These are phyloP conservation scores for Cucurbita argyrosperma DNA, from an alignment of 306 rosid genomes.

Conservation along the genomic window DNA sequence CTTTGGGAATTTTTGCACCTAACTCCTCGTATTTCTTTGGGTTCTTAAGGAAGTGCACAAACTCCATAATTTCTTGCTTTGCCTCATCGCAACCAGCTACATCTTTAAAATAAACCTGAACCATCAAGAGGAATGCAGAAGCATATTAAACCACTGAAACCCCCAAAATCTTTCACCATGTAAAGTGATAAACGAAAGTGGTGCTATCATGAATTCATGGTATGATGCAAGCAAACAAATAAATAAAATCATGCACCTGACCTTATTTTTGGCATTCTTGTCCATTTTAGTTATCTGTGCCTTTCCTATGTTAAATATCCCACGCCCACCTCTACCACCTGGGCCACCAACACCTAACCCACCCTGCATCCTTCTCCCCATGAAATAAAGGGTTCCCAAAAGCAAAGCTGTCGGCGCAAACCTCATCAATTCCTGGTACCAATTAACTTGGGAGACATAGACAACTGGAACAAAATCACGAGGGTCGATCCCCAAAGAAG, in stretches of 20 bases:
- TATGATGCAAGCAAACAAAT: background rate
- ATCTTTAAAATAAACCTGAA: constrained; percentile 73
- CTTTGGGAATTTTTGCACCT: constrained; percentile 93
- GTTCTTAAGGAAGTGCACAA: constrained; percentile 84
- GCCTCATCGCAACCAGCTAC: constrained; percentile 99
- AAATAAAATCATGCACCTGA: constrained; percentile 9
- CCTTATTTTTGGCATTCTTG: constrained; percentile 81
- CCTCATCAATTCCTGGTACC: constrained; percentile 57
- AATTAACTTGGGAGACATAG: constrained; percentile 56
- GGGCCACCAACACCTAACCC: constrained; percentile 53
- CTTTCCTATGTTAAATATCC: constrained; percentile 81
- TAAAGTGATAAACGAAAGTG: background rate
- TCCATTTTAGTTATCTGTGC: constrained; percentile 78
- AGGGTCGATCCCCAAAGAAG: constrained; percentile 56
- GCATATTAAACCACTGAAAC: background rate
- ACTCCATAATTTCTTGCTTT: constrained; percentile 88
- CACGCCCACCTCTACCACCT: constrained; percentile 55
- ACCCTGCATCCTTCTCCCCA: constrained; percentile 74
- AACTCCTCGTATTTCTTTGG: constrained; percentile 89
- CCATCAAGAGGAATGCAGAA: background rate
- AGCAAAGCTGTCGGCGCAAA: constrained; percentile 59
- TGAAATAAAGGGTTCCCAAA: constrained; percentile 44
- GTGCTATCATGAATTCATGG: background rate
- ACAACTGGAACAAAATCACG: constrained; percentile 75
- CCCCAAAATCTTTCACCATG: background rate